Evolutionary conservation across 345 rosid genomes (phyloP).

Genomic region (Citrus maxima): DNA sequence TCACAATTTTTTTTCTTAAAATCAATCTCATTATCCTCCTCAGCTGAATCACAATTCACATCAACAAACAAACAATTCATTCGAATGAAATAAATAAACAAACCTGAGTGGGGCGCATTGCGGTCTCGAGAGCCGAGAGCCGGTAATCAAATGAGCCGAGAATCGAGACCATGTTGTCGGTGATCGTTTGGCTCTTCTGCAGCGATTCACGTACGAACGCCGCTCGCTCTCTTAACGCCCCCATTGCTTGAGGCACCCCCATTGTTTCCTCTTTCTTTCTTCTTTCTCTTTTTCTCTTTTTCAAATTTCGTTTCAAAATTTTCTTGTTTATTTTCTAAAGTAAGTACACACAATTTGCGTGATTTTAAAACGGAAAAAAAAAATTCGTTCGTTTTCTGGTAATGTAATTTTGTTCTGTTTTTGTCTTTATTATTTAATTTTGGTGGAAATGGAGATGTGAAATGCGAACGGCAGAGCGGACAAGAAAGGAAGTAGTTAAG

Average conservation of each 20-base stretch:
- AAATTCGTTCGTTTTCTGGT: not conserved
- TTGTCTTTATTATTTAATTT: not conserved
- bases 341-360: not conserved
- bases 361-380: not conserved
- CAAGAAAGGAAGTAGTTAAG: conserved; percentile 33
- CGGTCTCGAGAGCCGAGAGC: conserved; percentile 96
- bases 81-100: not conserved
- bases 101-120: conserved; percentile 98
- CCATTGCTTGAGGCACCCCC: conserved; percentile 38
- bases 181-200: conserved; percentile 80
- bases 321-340: too few species aligned
- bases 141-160: conserved; percentile 97
- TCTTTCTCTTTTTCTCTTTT: not conserved
- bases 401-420: not conserved
- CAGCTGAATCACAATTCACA: too few species aligned
- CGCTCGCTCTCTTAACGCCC: conserved; percentile 56
- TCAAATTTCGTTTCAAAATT: not conserved
- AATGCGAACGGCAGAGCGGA: not conserved
- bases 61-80: too few species aligned
- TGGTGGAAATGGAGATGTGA: not conserved
- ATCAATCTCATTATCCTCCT: too few species aligned
- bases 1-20: not conserved
- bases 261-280: too few species aligned
- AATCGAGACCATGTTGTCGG: conserved; percentile 89
- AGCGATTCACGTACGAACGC: conserved; percentile 59